Evolutionary conservation across 106 monocot genomes (phyloP), one percentile per base, ranked within the genome.

Genomic region (Dendrobium nobile): DNA sequence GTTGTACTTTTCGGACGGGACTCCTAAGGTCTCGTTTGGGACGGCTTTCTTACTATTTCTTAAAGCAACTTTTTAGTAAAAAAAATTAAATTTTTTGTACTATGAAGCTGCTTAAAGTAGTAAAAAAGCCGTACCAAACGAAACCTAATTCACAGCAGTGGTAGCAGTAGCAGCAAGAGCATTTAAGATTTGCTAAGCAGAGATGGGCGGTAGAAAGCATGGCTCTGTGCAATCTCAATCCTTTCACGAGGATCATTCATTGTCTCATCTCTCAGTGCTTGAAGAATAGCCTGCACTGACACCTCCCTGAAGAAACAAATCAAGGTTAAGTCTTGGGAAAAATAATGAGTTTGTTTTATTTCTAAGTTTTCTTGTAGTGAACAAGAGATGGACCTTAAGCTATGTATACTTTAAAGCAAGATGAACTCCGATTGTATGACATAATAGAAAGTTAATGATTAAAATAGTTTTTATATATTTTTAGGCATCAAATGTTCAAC

Each of bases 221-320:
- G 98, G 68, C 82, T 94, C 55, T 98, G 98, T 6, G 94, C 98
- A 24, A 98, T 92, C 84, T 98, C 98, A 47, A 98, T 94, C 76
- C 94, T 85, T 48, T 98, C 98, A 11, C 98, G 98, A 55, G 98
- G 98, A 79, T 98, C 98, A 22, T 90, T 92, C 94, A 94, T 87
- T 26, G 92, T 97, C 85, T 95, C 98, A 79, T 98, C 98, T 78
- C 91, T 83, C 67, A 98, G 78, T 22, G 98, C 91, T 54, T 98
- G 94, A 77, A 98, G 98, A 87, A 98, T 94, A 45, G 87, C 94
- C 77, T 84, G 82, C 0, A 91, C 81, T 44, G 88, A 82, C 77
- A 87, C 77, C 82, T 98, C 98, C 91, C 97, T 98, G 82, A 4
- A 87, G 65, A 64, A 79, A 17, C 41, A 72, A 65, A 74, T 41